phyloP scores from a whole-genome alignment of 208 protist genomes.

The Paratrypanosoma confusum region DNA sequence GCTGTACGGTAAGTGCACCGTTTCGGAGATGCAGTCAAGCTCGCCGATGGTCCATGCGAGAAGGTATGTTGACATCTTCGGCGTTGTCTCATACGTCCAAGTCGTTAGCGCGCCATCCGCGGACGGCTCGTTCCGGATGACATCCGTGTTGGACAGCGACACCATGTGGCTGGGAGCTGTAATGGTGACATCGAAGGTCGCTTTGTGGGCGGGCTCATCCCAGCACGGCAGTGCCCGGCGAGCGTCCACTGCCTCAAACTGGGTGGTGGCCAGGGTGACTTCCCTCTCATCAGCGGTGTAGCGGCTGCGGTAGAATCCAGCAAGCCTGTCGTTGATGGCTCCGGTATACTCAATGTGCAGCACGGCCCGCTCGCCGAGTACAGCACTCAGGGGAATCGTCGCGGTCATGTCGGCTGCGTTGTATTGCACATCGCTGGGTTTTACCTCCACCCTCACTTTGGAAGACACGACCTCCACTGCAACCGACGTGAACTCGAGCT shows the following conservation, averaged over 20 bases:
- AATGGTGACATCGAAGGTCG: constrained; percentile 89
- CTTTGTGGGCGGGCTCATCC: constrained; percentile 92
- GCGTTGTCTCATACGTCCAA: constrained; percentile 66
- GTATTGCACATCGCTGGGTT: constrained; percentile 13
- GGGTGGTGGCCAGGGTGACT: constrained; percentile 64
- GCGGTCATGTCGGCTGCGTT: constrained; percentile 20
- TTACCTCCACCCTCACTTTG: no score
- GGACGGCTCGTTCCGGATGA: constrained; percentile 8
- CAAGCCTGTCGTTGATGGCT: constrained; percentile 85
- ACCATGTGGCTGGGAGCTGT: constrained; percentile 40
- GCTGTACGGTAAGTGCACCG: no score
- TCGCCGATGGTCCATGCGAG: constrained; percentile 90
- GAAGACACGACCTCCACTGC: no score
- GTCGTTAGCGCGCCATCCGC: constrained; percentile 9
- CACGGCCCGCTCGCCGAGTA: constrained; percentile 15
- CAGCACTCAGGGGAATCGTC: constrained; percentile 19
- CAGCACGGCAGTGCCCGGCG: constrained; percentile 91
- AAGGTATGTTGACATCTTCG: constrained; percentile 94
- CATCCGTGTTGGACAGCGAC: constrained; percentile 87
- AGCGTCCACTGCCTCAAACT: constrained; percentile 91
- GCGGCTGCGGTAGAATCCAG: constrained; percentile 89
- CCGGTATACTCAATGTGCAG: constrained; percentile 80
- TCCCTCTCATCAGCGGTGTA: constrained; percentile 70
- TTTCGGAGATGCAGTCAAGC: constrained; percentile 45
- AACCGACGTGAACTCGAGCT: constrained; percentile 32